Base-by-base conservation (phyloP, 371 early-diverging fungal genomes). In the Saksenaea vasiformis region DNA sequence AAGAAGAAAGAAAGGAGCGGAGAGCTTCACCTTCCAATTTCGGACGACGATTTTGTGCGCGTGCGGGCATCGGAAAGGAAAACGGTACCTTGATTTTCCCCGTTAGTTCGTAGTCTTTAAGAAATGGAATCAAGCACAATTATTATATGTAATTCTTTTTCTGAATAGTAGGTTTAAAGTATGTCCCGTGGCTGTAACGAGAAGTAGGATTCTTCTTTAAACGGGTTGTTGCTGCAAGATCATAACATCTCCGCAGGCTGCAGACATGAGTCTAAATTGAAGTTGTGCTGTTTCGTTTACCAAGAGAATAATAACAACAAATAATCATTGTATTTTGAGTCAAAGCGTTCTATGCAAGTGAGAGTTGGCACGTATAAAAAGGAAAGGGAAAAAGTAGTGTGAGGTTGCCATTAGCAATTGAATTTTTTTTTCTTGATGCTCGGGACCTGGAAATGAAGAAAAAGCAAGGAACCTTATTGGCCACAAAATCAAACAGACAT, bases 381-480 rank as follows among this genome's bases (percentile, higher is more conserved):
- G 24, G 10, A 22, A 47, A 3, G 9, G 9, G 24, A 47, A 22
- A 41, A 41, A 17, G 17, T 47, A 14, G 44, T 19, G 44, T 19
- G 44, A 7, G 22, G n/a, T 10, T 47, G 8, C 19, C 17, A n/a
- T 44, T 51, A 27, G 61, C 44, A n/a, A 44, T 39, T 51, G 8
- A 14, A 14, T n/a, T 59, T 59, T 28, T 59, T 59, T 43, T 39
- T 39, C n/a, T 39, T 39, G 39, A n/a, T 39, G 51, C 51, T 47
- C 51, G 51, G 51, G 51, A 47, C 51, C 51, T 47, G 51, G 39
- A 22, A 47, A 19, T n/a, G 10, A 22, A 47, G 22, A 47, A 47
- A 47, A 47, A 47, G 51, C 51, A 47, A 47, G 24, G 22, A 47
- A 4, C 19, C 51, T 47, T 9, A 47, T 47, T 47, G 51, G 51